These are phyloP conservation scores for Flaveria bidentis DNA, from an alignment of 129 eudicot species.

Conservation along the genomic window DNA sequence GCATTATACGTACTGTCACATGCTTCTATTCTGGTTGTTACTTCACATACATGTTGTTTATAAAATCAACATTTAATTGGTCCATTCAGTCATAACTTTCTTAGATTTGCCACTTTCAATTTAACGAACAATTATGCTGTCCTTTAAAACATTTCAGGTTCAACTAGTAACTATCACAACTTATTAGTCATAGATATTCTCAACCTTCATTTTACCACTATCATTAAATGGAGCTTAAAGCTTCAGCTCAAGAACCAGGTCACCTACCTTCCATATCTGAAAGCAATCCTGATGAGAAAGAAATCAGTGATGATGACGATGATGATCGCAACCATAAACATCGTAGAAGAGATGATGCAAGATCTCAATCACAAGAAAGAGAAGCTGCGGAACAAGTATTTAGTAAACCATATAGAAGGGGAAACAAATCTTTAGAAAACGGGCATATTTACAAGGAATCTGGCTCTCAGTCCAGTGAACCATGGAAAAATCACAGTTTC, in stretches of 20 bases:
- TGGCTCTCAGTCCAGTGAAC: constrained; percentile 56
- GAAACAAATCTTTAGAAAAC: constrained; percentile 65
- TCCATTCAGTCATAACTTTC: not conserved
- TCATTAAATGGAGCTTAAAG: constrained; percentile 66
- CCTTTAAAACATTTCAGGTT: constrained; percentile 25
- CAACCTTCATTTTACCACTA: not conserved
- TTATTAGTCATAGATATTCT: constrained; percentile 14
- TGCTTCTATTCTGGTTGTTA: not conserved
- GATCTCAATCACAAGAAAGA: constrained; percentile 73
- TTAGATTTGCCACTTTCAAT: not conserved
- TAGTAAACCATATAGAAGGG: constrained; percentile 60
- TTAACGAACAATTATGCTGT: not conserved
- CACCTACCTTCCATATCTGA: constrained; percentile 60
- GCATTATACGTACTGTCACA: not conserved
- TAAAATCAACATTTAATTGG: not conserved
- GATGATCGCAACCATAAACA: constrained; percentile 99
- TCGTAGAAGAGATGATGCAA: constrained; percentile 72
- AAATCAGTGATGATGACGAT: constrained; percentile 92
- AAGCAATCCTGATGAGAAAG: constrained; percentile 83
- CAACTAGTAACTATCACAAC: constrained; percentile 18
- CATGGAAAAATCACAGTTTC: constrained; percentile 44
- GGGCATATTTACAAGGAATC: constrained; percentile 57
- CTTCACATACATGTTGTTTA: not conserved
- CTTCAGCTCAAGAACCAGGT: constrained; percentile 52
- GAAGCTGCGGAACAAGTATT: constrained; percentile 61